Percentiles rank a stretch among this genome's conserved stretches.
Conservation (phyloP, 192 early-diverging fungal genomes). For the Entomortierella parvispora region DNA sequence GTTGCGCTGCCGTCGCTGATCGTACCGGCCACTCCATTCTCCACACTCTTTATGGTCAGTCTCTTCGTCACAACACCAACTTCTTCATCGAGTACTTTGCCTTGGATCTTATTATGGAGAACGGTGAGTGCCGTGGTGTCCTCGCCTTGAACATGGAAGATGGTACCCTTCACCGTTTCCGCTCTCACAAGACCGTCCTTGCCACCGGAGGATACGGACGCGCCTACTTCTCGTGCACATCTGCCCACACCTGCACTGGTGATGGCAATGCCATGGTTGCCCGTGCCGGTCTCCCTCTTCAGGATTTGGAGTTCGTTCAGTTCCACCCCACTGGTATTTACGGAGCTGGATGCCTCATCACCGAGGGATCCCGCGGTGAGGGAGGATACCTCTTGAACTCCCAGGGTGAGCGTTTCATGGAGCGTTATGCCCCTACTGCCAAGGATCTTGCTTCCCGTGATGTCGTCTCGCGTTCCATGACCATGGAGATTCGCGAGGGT, state of each 20-base stretch:
- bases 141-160: constrained; percentile 98
- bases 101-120: constrained; percentile 98
- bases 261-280: constrained; percentile 99
- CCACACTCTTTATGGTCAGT: constrained; percentile 98
- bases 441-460: constrained; percentile 99
- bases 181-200: constrained; percentile 96
- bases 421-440: constrained; percentile 98
- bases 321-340: constrained; percentile 99
- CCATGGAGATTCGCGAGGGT: constrained; percentile 97
- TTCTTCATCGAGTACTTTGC: constrained; percentile 99
- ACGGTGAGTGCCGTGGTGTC: constrained; percentile 96
- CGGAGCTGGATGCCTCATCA: constrained; percentile 97
- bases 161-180: constrained; percentile 97
- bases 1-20: constrained; percentile 98
- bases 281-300: constrained; percentile 94
- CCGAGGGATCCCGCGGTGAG: constrained; percentile 95
- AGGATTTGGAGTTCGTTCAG: constrained; percentile 99
- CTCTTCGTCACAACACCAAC: constrained; percentile 93
- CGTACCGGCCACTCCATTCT: constrained; percentile 98
- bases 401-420: constrained; percentile 99
- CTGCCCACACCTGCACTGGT: constrained; percentile 98
- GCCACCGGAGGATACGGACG: constrained; percentile 99
- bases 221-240: constrained; percentile 98
- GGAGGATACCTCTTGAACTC: constrained; percentile 97
- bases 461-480: constrained; percentile 99